Conservation (phyloP, 2,329 filamentous ascomycete genomes). For the Dothideomycetes sp. region DNA sequence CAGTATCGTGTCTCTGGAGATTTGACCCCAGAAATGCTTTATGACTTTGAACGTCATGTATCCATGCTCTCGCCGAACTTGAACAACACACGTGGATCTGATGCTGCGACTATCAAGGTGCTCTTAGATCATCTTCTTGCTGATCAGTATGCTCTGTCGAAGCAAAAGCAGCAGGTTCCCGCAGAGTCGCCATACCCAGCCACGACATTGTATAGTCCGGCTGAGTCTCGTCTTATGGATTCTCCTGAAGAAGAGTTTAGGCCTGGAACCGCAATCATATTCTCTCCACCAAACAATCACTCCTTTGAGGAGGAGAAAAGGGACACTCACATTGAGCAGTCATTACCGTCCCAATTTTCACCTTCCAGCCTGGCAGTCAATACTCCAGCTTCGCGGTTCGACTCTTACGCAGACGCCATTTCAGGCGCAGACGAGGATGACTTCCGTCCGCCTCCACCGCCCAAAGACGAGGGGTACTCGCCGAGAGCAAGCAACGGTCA, state of each 20-base stretch:
- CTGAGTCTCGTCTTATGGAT: constrained; percentile 3
- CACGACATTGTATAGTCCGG: constrained; percentile 2
- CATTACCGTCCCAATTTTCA: constrained; percentile 3
- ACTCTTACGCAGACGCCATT: constrained; percentile 1
- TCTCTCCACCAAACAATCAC: background rate
- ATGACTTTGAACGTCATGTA: constrained; percentile 20
- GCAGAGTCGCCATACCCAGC: background rate
- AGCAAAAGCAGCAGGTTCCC: background rate
- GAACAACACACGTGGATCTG: constrained; percentile 16
- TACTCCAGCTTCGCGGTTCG: constrained; percentile 5
- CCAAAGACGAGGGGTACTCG: constrained; percentile 30
- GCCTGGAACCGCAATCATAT: constrained; percentile 5
- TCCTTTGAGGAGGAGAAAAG: too few species aligned
- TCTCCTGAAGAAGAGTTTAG: constrained; percentile 4
- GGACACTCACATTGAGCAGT: constrained; percentile 3
- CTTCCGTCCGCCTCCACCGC: constrained; percentile 28
- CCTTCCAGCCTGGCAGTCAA: constrained; percentile 8
- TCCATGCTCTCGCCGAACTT: constrained; percentile 21
- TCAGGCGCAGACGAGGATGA: constrained; percentile 19
- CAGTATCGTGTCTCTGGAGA: constrained; percentile 20
- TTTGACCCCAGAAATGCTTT: constrained; percentile 21
- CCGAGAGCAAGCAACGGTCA: constrained; percentile 20
- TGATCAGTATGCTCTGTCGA: constrained; percentile 3
- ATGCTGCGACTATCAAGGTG: constrained; percentile 23
- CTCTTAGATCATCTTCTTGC: constrained; percentile 20